Conservation (phyloP, 2,329 filamentous ascomycete genomes). For the Neonectria neomacrospora region DNA sequence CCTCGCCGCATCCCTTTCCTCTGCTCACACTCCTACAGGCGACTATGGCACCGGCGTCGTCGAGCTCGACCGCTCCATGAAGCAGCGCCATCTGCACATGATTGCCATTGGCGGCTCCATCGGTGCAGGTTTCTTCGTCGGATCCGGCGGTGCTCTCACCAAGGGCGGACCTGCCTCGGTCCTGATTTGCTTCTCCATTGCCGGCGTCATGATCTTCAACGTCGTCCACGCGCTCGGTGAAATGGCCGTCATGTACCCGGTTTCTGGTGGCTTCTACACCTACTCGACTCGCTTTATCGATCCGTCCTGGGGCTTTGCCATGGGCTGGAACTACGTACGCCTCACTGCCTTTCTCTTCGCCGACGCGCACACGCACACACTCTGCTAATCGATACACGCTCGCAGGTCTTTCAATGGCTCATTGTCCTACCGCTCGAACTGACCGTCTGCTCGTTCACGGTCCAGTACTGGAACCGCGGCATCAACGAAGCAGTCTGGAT, state of each 20-base stretch:
- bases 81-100: slow-evolving; percentile 70
- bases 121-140: slow-evolving; percentile 72
- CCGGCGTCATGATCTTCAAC: slow-evolving; percentile 71
- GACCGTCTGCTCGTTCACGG: slow-evolving; percentile 62
- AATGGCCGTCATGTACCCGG: slow-evolving; percentile 69
- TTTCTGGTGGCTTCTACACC: slow-evolving; percentile 72
- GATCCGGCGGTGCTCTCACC: slow-evolving; percentile 64
- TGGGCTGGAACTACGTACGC: slow-evolving; percentile 55
- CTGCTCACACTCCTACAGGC: slow-evolving; percentile 34
- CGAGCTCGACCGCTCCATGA: slow-evolving; percentile 60
- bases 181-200: slow-evolving; percentile 63
- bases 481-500: slow-evolving; percentile 64
- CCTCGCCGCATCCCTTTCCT: background rate
- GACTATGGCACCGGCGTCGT: slow-evolving; percentile 42
- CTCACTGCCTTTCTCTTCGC: fast-evolving
- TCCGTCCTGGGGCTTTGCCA: slow-evolving; percentile 68
- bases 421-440: slow-evolving; percentile 62
- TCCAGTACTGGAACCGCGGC: slow-evolving; percentile 62
- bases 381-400: slow-evolving; percentile 1
- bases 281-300: slow-evolving; percentile 71
- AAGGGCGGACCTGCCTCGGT: slow-evolving; percentile 61
- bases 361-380: fast-evolving
- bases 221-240: slow-evolving; percentile 71
- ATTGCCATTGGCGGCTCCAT: slow-evolving; percentile 71
- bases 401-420: slow-evolving; percentile 59